Evolutionary conservation across 2,329 filamentous ascomycete species (phyloP).

Genomic region (Phialophora tarda): DNA sequence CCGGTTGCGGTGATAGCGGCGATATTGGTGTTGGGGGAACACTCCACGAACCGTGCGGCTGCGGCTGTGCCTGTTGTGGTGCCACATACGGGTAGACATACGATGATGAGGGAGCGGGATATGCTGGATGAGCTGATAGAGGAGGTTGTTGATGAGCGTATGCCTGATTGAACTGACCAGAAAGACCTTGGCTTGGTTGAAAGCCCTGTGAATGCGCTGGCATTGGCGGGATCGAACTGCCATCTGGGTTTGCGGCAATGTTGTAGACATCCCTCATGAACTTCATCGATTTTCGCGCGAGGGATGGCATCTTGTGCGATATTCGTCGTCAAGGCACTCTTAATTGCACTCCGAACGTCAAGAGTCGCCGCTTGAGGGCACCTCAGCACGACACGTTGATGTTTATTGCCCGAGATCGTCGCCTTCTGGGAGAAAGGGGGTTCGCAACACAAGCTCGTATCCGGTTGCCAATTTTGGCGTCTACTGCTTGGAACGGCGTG

Average conservation of each 20-base stretch:
- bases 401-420: background rate
- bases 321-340: background rate
- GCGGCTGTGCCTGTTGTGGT: constrained; percentile 3
- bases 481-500: background rate
- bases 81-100: constrained; percentile 11
- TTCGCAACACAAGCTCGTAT: constrained; percentile 5
- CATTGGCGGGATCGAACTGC: constrained; percentile 3
- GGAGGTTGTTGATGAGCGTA: constrained; percentile 13
- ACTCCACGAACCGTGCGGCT: constrained; percentile 22
- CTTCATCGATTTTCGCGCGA: constrained; percentile 34
- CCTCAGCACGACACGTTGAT: background rate
- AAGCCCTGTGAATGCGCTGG: constrained; percentile 16
- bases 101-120: background rate
- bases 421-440: background rate
- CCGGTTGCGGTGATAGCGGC: constrained; percentile 10
- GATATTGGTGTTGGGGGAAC: constrained; percentile 13
- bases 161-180: constrained; percentile 18
- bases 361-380: background rate
- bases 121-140: constrained; percentile 4
- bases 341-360: background rate
- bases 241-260: constrained; percentile 17
- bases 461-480: constrained; percentile 6
- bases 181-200: constrained; percentile 21
- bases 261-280: constrained; percentile 33
- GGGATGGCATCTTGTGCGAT: constrained; percentile 26